Conservation (phyloP, 2,329 filamentous ascomycete species). For the Aspergillus tubingensis region DNA sequence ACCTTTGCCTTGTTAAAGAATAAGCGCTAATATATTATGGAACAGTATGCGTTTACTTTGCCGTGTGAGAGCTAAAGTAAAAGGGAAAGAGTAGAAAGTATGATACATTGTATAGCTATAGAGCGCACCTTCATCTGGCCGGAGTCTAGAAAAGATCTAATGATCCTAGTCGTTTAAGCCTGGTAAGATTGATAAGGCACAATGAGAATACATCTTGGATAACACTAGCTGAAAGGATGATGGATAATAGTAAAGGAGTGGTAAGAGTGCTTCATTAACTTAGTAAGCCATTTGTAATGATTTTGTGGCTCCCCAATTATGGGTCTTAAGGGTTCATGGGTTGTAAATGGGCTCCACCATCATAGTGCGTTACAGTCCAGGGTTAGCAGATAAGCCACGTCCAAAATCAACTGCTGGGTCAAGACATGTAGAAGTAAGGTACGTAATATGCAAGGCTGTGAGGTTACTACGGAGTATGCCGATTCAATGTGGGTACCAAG, state of each 20-base stretch:
- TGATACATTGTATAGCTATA: no score
- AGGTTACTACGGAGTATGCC: not conserved
- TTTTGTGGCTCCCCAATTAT: not conserved
- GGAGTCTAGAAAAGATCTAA: no score
- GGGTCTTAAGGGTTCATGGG: not conserved
- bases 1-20: conserved; percentile 15
- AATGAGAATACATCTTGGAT: no score
- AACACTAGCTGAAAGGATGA: no score
- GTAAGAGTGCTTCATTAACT: not conserved
- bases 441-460: not conserved
- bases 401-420: no score
- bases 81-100: no score
- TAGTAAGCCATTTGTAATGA: not conserved
- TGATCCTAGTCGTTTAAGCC: no score
- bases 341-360: not conserved
- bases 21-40: conserved; percentile 20
- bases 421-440: not conserved
- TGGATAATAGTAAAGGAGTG: not conserved
- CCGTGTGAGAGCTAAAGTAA: no score
- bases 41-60: not conserved
- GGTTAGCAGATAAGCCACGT: no score
- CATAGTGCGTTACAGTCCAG: no score
- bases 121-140: no score
- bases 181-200: no score
- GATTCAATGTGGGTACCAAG: not conserved